These are phyloP conservation scores for Lachancea waltii DNA, from an alignment of 805 yeast species.

Conservation along the genomic window DNA sequence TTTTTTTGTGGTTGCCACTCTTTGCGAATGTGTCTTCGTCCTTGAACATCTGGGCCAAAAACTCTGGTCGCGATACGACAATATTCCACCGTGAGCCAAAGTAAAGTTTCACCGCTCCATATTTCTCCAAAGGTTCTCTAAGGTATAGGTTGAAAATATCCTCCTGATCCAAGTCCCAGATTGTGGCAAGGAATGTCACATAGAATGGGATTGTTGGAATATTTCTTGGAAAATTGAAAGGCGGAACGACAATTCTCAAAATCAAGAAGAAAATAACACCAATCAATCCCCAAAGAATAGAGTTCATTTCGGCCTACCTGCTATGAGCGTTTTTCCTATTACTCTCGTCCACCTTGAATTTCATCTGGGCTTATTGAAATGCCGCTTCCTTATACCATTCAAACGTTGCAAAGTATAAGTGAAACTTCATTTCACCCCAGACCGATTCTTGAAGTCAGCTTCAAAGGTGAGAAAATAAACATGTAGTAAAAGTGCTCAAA, in stretches of 20 bases:
- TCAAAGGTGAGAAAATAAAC: no score
- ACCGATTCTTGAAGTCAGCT: no score
- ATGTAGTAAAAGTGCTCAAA: no score
- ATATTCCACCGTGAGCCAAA: conserved; percentile 60
- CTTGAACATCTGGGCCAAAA: conserved; percentile 40
- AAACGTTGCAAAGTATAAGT: background rate
- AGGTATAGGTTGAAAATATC: conserved; percentile 40
- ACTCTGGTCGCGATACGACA: conserved; percentile 44
- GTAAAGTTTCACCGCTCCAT: conserved; percentile 54
- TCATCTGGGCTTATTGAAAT: no score
- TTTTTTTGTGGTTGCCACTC: conserved; percentile 54
- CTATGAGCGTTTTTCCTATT: background rate
- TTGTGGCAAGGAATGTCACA: conserved; percentile 43
- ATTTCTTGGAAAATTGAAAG: conserved; percentile 43
- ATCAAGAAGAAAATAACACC: conserved; percentile 4
- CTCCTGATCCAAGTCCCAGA: conserved; percentile 42
- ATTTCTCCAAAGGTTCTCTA: conserved; percentile 39
- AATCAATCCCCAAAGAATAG: background rate
- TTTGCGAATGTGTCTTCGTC: conserved; percentile 47
- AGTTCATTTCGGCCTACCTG: background rate
- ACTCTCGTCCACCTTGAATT: no score
- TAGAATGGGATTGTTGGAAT: conserved; percentile 60
- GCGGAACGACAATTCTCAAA: conserved; percentile 36
- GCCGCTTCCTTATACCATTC: no score
- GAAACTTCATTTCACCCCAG: no score